Evolutionary conservation across 2,329 filamentous ascomycete genomes (phyloP), one percentile per base, ranked within the genome.

Genomic region (Emydomyces testavorans): DNA sequence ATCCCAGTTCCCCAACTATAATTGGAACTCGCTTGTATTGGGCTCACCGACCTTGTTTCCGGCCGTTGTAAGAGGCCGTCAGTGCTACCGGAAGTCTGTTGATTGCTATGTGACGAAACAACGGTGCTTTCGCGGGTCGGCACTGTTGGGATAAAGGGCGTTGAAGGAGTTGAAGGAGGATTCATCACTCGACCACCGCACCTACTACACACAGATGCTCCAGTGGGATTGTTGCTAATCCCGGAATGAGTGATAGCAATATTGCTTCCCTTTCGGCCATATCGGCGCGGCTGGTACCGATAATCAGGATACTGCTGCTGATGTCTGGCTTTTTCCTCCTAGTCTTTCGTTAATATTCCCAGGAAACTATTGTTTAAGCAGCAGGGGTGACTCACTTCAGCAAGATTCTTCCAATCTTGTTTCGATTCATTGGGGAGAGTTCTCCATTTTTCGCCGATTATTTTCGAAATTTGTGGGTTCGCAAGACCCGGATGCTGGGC

Each of bases 391-490:
- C 65, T 56, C 67, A 82, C 85, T 68, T 93, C 87, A 51, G 92
- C 92, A 49, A 94, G 76, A 52, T 76, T 75, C 65, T 92, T 94
- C 92, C 92, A 98, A 63, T 82, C 77, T 54, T 80, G 78, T 67
- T 94, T 94, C 49, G 81, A 75, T 46, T 84, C 78, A 20, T 82
- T 75, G 3, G 80, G 69, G 60, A 93, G 81, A 48, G 80, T 76
- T 59, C 83, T 80, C 92, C 92, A 98, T 76, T 89, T 83, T 63
- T 87, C 79, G 45, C 90, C 90, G 57, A 96, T 94, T 58, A 96
- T 93, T 68, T 95, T 95, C 55, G 90, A 95, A 58, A 96, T 94
- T 45, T 95, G 87, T 2, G 90, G 90, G 66, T 96, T 96, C 38
- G 89, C 82, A 54, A 95, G 78, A 37, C 87, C 85, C n/a, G 89